Conservation (phyloP, 2,329 filamentous ascomycete genomes). For the Aurifilum marmelostoma region DNA sequence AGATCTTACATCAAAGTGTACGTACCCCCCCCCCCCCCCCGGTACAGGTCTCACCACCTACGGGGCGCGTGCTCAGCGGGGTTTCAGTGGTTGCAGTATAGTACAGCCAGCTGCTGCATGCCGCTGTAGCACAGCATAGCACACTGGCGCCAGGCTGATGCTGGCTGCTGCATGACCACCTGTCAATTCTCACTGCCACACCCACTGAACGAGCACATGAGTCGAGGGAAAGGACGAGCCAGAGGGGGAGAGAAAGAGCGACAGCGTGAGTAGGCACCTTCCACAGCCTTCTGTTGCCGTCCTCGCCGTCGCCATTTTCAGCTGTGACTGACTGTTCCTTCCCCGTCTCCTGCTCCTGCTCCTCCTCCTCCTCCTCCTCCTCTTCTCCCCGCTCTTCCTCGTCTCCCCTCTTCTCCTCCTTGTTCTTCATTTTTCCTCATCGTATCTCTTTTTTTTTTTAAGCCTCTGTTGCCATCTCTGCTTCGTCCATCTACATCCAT, state of each 20-base stretch:
- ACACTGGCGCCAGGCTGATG: too few relatives aligned
- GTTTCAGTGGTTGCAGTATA: too few relatives aligned
- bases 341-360: too few relatives aligned
- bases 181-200: background rate
- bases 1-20: background rate
- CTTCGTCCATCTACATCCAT: background rate
- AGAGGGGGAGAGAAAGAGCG: background rate
- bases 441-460: too few relatives aligned
- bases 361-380: background rate
- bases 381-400: background rate
- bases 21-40: too few relatives aligned
- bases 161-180: slow-evolving; percentile 8
- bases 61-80: background rate
- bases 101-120: too few relatives aligned
- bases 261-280: background rate
- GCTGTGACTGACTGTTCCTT: slow-evolving; percentile 1
- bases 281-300: slow-evolving; percentile 26
- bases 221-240: background rate
- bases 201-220: background rate
- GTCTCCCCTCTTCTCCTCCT: background rate
- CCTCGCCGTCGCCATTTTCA: slow-evolving; percentile 26
- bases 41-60: background rate
- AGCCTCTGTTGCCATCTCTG: background rate
- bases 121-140: background rate
- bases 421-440: background rate